Evolutionary conservation across 1,139 yeast species (phyloP), one percentile per base, ranked within the genome.

Genomic region (Geotrichum candidum): DNA sequence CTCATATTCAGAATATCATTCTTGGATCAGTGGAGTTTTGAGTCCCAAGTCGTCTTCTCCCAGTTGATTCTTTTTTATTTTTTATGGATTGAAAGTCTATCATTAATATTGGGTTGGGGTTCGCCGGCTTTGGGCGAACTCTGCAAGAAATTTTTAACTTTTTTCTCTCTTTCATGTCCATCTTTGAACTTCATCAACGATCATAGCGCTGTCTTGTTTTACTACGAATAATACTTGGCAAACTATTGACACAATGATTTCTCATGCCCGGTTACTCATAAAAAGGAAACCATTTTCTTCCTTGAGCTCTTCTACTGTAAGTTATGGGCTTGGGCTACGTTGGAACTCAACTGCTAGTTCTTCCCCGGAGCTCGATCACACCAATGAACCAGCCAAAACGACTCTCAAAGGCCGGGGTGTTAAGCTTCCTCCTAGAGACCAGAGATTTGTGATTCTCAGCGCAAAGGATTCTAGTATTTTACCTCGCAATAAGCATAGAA

Each of bases 391-490:
- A n/a, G 48, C n/a, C 3, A 41, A 41, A 9, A 41, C 5, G 48
- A n/a, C 48, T 41, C 48, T 41, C 22, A 41, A 41, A n/a, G 48
- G 56, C 15, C 59, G 63, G 13, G 64, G 64, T 13, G 56, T 60
- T 38, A 62, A 62, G 33, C 51, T 60, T 13, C 61, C 64, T 15
- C 64, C 64, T 15, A 54, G 57, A 22, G 61, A 58, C 18, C 60
- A 66, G 46, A 7, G 68, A 11, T 68, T 67, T 53, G 69, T 71
- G 48, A 67, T 71, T 50, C 64, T 71, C 4, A 72, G 69, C 2
- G 73, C 73, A 11, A 56, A 64, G n/a, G 61, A 65, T 10, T 68
- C 73, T 4, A 61, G 68, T 35, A 64, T 71, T 33, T 62, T 70
- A 23, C 73, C 73, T 11, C 61, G 62, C 25, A 59, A 45, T 29